Evolutionary conservation across 2,329 filamentous ascomycete genomes (phyloP).

Genomic region (Beauveria caledonica): DNA sequence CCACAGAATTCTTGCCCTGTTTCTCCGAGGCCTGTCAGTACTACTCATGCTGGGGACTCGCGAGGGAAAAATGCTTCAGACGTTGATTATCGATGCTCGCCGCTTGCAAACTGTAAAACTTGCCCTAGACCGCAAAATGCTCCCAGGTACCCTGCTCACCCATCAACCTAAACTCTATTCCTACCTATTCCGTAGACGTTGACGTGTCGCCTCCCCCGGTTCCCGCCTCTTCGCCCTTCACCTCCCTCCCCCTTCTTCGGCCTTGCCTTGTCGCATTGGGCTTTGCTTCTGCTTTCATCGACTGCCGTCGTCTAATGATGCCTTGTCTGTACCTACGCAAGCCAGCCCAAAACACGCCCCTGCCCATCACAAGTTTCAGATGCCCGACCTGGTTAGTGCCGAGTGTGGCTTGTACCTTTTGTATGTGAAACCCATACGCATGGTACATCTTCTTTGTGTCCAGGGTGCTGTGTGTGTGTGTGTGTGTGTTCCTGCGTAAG

Average conservation of each 20-base stretch:
- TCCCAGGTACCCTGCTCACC: background rate
- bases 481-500: background rate
- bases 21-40: too few relatives aligned
- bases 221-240: background rate
- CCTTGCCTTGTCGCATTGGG: background rate
- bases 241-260: background rate
- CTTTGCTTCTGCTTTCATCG: background rate
- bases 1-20: too few relatives aligned
- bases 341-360: slow-evolving; percentile 2
- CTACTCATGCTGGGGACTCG: background rate
- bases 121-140: background rate
- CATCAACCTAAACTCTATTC: background rate
- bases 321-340: background rate
- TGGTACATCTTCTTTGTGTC: background rate
- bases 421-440: background rate
- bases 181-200: background rate
- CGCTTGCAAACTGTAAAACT: background rate
- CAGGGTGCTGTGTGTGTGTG: too few relatives aligned
- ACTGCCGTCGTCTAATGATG: background rate
- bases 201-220: background rate
- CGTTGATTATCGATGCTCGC: background rate
- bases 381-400: background rate
- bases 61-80: background rate
- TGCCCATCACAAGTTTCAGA: slow-evolving; percentile 1
- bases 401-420: background rate